Evolutionary conservation across 1,139 yeast species (phyloP), one percentile per base, ranked within the genome.

Genomic region (Candida tunisiensis): DNA sequence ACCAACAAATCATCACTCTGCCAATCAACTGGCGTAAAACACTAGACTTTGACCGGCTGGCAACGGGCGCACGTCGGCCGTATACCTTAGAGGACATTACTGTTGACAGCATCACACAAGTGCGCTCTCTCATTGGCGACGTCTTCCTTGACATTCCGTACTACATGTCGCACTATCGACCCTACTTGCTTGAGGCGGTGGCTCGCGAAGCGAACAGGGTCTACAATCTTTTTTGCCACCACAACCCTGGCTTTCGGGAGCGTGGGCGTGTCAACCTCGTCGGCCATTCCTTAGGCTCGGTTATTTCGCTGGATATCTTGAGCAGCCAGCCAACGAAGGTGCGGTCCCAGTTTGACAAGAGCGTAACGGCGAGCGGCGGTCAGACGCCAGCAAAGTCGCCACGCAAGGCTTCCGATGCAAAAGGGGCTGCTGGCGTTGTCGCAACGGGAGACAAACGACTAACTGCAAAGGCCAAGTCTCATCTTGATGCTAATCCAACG

Each of bases 281-380:
- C 41, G 96, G 95, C 1, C 98, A 88, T 49, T 83, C 95, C 0
- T 53, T 88, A 16, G 98, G 98, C 0, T 75, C 93, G 11, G 74
- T 88, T 1, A 80, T 88, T 29, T 65, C 77, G 1, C 69, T 80
- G 39, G 98, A 88, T 47, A 59, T 88, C 21, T 49, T 83, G 21
- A 59, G 78, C 2, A 47, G 57, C 17, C 91, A 77, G 44, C 69
- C 71, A n/a, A 45, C 42, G n/a, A 28, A 28, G 25, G 34, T 36
- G 25, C n/a, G n/a, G n/a, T n/a, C n/a, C n/a, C n/a, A n/a, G n/a
- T n/a, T n/a, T n/a, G n/a, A n/a, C n/a, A n/a, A n/a, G n/a, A n/a
- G n/a, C n/a, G n/a, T n/a, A n/a, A n/a, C n/a, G n/a, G n/a, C n/a
- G n/a, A n/a, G n/a, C n/a, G n/a, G n/a, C n/a, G n/a, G n/a, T n/a